These are phyloP conservation scores for Aeschynomene evenia DNA, from an alignment of 306 rosid species.

Conservation along the genomic window DNA sequence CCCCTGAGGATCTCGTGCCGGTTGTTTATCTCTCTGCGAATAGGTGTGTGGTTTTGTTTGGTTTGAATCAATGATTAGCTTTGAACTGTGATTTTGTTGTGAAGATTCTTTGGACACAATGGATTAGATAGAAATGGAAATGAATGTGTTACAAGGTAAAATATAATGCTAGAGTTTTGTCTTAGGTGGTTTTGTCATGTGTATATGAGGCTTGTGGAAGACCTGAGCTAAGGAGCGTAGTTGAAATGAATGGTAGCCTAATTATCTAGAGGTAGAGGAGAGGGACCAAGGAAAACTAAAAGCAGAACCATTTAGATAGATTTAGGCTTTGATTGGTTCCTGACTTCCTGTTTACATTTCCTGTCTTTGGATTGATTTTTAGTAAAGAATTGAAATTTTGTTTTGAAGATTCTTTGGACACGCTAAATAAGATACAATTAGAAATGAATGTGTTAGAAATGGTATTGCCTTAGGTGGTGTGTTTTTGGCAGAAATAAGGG, in stretches of 20 bases:
- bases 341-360: too few relatives aligned
- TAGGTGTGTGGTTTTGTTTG: neutral
- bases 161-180: neutral
- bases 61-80: too few relatives aligned
- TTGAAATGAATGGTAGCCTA: neutral
- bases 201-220: neutral
- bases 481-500: too few relatives aligned
- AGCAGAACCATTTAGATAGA: neutral
- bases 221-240: neutral
- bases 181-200: neutral
- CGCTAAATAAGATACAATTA: too few relatives aligned
- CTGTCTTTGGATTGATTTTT: too few relatives aligned
- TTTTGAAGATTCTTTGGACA: too few relatives aligned
- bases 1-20: constrained; percentile 67
- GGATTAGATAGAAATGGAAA: neutral
- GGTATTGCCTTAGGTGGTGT: too few relatives aligned
- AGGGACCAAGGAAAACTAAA: neutral
- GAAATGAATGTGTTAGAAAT: too few relatives aligned
- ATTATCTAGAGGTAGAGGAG: neutral
- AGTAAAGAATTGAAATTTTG: too few relatives aligned
- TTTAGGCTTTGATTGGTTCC: too few relatives aligned
- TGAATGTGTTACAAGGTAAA: neutral
- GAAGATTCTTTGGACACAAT: neutral
- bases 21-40: constrained; percentile 67
- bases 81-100: neutral